Evolutionary conservation across 768 basidiomycete species (phyloP).

Genomic region (Hericium coralloides): DNA sequence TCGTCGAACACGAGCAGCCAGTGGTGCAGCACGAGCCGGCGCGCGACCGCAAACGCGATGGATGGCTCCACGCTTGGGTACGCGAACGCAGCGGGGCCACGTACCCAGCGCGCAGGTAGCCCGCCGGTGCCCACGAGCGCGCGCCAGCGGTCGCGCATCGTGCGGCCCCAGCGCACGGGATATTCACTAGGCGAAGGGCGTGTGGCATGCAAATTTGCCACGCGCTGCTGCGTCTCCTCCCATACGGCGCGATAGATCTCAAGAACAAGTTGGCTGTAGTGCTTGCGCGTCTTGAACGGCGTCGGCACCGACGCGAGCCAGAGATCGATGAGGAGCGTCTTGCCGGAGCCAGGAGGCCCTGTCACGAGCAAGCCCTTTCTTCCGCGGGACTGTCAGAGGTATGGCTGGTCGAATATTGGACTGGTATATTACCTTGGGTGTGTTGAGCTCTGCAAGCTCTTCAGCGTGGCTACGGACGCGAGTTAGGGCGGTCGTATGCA

Average conservation of each 20-base stretch:
- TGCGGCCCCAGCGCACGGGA: slow-evolving; percentile 21
- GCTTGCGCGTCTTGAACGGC: slow-evolving; percentile 43
- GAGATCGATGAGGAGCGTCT: slow-evolving; percentile 45
- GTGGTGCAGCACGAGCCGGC: slow-evolving; percentile 34
- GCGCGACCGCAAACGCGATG: slow-evolving; percentile 37
- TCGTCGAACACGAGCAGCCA: slow-evolving; percentile 53
- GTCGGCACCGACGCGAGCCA: slow-evolving; percentile 48
- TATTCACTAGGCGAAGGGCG: background rate
- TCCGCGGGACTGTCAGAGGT: background rate
- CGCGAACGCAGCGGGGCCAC: slow-evolving; percentile 12
- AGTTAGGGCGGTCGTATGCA: slow-evolving; percentile 25
- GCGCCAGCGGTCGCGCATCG: slow-evolving; percentile 20
- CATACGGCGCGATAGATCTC: slow-evolving; percentile 48
- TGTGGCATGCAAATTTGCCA: slow-evolving; percentile 22
- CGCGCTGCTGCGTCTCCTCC: slow-evolving; percentile 36
- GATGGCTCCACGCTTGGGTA: slow-evolving; percentile 21
- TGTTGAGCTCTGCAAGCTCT: slow-evolving; percentile 39
- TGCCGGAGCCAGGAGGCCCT: slow-evolving; percentile 45
- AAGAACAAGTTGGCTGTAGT: slow-evolving; percentile 49
- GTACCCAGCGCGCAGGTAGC: slow-evolving; percentile 24
- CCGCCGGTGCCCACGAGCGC: slow-evolving; percentile 25
- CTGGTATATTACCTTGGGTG: slow-evolving; percentile 35
- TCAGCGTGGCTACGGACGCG: slow-evolving; percentile 38
- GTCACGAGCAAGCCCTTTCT: slow-evolving; percentile 39
- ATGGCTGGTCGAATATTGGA: background rate